phyloP scores from a whole-genome alignment of 129 eudicot species.

The Ambrosia trifida region DNA sequence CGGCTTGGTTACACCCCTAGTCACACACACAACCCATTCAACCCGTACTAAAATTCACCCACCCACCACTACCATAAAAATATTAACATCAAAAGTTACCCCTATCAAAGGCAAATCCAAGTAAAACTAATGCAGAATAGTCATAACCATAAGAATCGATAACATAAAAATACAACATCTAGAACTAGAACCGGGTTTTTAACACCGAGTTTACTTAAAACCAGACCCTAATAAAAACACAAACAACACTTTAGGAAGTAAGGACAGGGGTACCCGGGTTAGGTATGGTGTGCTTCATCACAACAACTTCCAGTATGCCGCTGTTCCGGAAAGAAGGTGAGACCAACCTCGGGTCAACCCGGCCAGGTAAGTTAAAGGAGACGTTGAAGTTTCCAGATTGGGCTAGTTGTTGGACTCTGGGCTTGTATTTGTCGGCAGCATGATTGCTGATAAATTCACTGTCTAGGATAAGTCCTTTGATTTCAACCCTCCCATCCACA shows the following conservation, averaged over 20 bases:
- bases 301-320: slow-evolving; percentile 63
- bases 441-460: slow-evolving; percentile 33
- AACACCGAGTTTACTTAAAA: slow-evolving; percentile 14
- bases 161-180: slow-evolving; percentile 24
- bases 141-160: background rate
- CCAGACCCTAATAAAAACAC: slow-evolving; percentile 13
- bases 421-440: slow-evolving; percentile 29
- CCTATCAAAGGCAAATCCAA: slow-evolving; percentile 10
- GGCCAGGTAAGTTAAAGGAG: slow-evolving; percentile 70
- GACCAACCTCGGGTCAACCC: slow-evolving; percentile 61
- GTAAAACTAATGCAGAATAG: slow-evolving; percentile 22
- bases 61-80: background rate
- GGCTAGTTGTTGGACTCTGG: slow-evolving; percentile 49
- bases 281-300: slow-evolving; percentile 48
- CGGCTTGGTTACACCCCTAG: background rate
- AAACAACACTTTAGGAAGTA: slow-evolving; percentile 27
- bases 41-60: background rate
- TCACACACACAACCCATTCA: background rate
- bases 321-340: slow-evolving; percentile 37
- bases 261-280: slow-evolving; percentile 29
- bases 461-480: slow-evolving; percentile 43
- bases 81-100: slow-evolving; percentile 6
- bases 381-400: slow-evolving; percentile 59
- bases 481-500: slow-evolving; percentile 53
- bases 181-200: slow-evolving; percentile 16